These are phyloP conservation scores for Coffea humblotiana DNA, from an alignment of 305 asterid genomes.

Conservation along the genomic window DNA sequence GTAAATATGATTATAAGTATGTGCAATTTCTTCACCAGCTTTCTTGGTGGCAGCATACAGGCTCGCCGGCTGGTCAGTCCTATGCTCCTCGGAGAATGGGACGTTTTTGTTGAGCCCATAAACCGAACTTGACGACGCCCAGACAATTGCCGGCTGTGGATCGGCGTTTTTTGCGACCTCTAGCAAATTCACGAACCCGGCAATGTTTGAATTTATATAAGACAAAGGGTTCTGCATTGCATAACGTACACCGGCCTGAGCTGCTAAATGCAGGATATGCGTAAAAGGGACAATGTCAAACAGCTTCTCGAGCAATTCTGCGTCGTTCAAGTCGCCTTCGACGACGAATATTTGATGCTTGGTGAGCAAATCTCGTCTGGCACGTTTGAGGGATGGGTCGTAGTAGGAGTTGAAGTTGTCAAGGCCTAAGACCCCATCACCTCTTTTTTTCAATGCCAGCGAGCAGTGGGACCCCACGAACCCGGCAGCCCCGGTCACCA, in stretches of 20 bases:
- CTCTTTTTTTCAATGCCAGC: constrained; percentile 68
- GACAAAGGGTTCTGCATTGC: constrained; percentile 91
- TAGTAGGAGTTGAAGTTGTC: constrained; percentile 88
- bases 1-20: constrained; percentile 78
- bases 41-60: constrained; percentile 91
- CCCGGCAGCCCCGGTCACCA: constrained; percentile 88
- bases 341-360: constrained; percentile 59
- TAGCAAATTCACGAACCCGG: constrained; percentile 70
- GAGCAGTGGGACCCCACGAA: constrained; percentile 87
- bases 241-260: constrained; percentile 93
- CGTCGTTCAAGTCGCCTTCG: constrained; percentile 73
- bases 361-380: constrained; percentile 48
- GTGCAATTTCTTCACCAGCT: constrained; percentile 93
- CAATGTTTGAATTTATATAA: constrained; percentile 63
- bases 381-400: constrained; percentile 67
- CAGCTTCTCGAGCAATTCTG: constrained; percentile 46
- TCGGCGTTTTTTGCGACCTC: constrained; percentile 71
- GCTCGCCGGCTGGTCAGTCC: constrained; percentile 83
- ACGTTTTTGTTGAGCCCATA: constrained; percentile 70
- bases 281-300: constrained; percentile 79
- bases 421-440: constrained; percentile 82
- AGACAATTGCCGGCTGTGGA: constrained; percentile 89
- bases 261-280: constrained; percentile 82
- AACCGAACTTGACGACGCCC: constrained; percentile 90
- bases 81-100: constrained; percentile 68